These are phyloP conservation scores for Tulasnella calospora DNA, from an alignment of 768 basidiomycete genomes.

Conservation along the genomic window DNA sequence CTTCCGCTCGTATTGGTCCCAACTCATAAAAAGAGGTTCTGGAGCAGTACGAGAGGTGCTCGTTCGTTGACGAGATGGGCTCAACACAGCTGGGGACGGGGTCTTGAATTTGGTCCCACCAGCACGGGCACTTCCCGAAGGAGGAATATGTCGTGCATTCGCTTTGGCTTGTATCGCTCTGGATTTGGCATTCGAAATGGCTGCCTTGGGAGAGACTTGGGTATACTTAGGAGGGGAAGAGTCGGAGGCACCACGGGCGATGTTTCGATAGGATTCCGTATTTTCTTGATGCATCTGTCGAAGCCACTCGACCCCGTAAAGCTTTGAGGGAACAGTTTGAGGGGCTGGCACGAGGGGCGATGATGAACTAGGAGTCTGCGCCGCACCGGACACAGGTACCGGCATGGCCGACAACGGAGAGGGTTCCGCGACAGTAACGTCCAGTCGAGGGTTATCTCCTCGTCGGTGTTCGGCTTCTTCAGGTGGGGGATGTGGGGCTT, in stretches of 20 bases:
- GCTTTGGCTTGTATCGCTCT: not conserved
- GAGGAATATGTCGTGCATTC: not conserved
- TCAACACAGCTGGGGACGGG: not conserved
- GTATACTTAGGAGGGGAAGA: not conserved
- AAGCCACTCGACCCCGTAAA: not conserved
- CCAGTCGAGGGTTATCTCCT: not conserved
- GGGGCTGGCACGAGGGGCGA: not conserved
- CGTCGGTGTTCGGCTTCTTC: not conserved
- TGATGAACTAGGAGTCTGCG: not conserved
- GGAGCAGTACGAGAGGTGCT: not conserved
- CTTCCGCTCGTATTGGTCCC: not conserved
- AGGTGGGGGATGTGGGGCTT: not conserved
- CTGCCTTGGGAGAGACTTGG: not conserved
- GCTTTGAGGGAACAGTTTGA: not conserved
- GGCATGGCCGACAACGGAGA: not conserved
- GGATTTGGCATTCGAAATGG: not conserved
- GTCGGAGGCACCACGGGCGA: not conserved
- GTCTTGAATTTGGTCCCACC: not conserved
- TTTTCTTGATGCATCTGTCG: not conserved
- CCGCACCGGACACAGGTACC: not conserved
- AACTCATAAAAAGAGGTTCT: not conserved
- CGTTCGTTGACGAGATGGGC: not conserved
- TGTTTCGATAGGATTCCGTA: not conserved
- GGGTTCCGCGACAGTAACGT: not conserved
- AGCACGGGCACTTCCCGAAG: not conserved